These are phyloP conservation scores for Cubamyces lactineus DNA, from an alignment of 768 basidiomycete species.

Conservation along the genomic window DNA sequence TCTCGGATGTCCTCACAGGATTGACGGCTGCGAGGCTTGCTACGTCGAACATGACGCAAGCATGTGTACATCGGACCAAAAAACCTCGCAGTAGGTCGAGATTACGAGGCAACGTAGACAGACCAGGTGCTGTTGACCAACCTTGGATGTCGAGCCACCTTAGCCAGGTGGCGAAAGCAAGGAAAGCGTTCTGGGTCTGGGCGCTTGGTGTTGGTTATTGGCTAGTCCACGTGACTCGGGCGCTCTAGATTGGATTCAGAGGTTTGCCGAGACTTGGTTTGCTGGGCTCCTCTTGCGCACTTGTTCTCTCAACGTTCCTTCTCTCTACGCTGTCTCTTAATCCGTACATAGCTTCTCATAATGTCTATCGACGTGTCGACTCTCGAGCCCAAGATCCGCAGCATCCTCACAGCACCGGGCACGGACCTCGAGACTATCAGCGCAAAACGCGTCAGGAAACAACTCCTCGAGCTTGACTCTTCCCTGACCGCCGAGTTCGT, in stretches of 20 bases:
- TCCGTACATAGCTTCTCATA: constrained; percentile 14
- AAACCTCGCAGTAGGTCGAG: no score
- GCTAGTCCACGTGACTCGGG: background rate
- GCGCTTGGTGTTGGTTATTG: background rate
- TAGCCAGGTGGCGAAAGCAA: no score
- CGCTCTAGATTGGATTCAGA: background rate
- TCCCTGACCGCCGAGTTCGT: constrained; percentile 60
- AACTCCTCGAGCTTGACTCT: constrained; percentile 58
- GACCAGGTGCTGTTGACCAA: no score
- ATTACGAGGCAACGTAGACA: no score
- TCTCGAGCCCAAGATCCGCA: constrained; percentile 63
- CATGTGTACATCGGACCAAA: no score
- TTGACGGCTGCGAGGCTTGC: no score
- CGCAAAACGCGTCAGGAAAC: constrained; percentile 87
- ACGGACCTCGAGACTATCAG: constrained; percentile 80
- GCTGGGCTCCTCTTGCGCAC: background rate
- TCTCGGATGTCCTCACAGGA: no score
- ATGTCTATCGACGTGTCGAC: constrained; percentile 38
- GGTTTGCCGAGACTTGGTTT: background rate
- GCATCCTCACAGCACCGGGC: constrained; percentile 75
- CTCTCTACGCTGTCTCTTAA: constrained; percentile 13
- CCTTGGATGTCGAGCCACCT: no score
- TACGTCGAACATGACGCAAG: no score
- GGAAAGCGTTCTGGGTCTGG: no score
- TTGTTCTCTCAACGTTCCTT: background rate